Percentiles rank a stretch among this genome's conserved stretches.
Evolutionary conservation across 2,329 filamentous ascomycete genomes (phyloP).

Genomic region (Penicillium sp.): DNA sequence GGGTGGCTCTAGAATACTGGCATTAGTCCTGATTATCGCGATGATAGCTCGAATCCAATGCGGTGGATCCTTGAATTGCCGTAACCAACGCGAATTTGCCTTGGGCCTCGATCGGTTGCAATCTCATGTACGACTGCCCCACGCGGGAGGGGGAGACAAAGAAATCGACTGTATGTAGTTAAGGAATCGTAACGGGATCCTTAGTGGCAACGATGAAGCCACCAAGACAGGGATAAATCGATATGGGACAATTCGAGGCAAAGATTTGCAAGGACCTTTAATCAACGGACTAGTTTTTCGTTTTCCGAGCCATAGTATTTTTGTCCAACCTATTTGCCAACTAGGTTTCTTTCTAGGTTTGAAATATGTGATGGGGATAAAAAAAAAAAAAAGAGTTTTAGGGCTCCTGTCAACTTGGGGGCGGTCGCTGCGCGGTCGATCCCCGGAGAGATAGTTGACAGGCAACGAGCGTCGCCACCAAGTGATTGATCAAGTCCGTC

Average conservation of each 20-base stretch:
- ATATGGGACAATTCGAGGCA: not conserved
- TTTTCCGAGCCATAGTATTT: not conserved
- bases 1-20: constrained; percentile 14
- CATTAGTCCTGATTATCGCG: constrained; percentile 5
- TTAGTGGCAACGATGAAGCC: not conserved
- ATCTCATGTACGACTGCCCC: constrained; percentile 15
- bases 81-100: constrained; percentile 13
- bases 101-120: constrained; percentile 6
- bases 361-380: not conserved
- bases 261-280: not conserved
- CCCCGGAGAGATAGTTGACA: constrained; percentile 21
- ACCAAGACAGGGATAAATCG: not conserved
- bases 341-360: not conserved
- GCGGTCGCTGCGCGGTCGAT: constrained; percentile 32
- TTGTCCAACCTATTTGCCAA: not conserved
- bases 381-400: constrained; percentile 8
- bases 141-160: constrained; percentile 20
- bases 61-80: constrained; percentile 18
- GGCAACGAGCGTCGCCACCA: constrained; percentile 8
- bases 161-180: constrained; percentile 1
- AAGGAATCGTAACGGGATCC: not conserved
- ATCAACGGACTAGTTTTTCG: too few relatives aligned
- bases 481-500: not conserved
- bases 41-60: constrained; percentile 14
- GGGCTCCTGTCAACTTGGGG: constrained; percentile 23